Evolutionary conservation across 2,329 filamentous ascomycete species (phyloP).

Genomic region (Fusarium burgessii): DNA sequence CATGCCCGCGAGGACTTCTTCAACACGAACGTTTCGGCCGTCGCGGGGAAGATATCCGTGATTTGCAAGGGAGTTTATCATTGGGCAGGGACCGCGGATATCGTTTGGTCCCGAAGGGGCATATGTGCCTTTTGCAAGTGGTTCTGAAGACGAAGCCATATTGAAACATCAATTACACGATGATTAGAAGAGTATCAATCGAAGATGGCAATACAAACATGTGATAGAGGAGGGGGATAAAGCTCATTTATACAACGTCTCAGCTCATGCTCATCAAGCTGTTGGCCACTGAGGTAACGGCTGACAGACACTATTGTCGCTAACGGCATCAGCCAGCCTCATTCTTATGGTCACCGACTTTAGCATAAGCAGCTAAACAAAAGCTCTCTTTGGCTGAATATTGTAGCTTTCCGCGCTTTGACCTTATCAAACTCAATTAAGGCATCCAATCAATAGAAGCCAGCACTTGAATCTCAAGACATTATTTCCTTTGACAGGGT

Average conservation of each 20-base stretch:
- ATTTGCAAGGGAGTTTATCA: slow-evolving; percentile 43
- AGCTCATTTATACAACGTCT: background rate
- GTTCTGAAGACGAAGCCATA: slow-evolving; percentile 21
- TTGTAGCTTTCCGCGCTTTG: slow-evolving; percentile 6
- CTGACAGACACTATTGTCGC: slow-evolving; percentile 11
- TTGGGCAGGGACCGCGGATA: slow-evolving; percentile 40
- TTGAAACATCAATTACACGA: background rate
- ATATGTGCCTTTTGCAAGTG: slow-evolving; percentile 36
- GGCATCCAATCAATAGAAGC: background rate
- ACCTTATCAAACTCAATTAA: slow-evolving; percentile 1
- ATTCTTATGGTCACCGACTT: background rate
- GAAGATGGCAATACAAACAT: background rate
- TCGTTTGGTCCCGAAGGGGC: slow-evolving; percentile 33
- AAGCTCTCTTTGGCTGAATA: slow-evolving; percentile 3
- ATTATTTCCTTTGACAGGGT: too few species aligned
- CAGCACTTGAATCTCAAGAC: background rate
- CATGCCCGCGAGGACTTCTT: slow-evolving; percentile 35
- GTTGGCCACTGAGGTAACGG: slow-evolving; percentile 1
- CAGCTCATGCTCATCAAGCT: background rate
- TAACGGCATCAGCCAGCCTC: slow-evolving; percentile 16
- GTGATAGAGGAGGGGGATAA: background rate
- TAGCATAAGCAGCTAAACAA: background rate
- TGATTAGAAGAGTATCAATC: background rate
- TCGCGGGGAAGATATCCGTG: slow-evolving; percentile 44
- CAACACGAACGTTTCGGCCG: slow-evolving; percentile 33